Evolutionary conservation across 331 rosid species (phyloP), one percentile per base, ranked within the genome.

Genomic region (Pyracantha coccinea): DNA sequence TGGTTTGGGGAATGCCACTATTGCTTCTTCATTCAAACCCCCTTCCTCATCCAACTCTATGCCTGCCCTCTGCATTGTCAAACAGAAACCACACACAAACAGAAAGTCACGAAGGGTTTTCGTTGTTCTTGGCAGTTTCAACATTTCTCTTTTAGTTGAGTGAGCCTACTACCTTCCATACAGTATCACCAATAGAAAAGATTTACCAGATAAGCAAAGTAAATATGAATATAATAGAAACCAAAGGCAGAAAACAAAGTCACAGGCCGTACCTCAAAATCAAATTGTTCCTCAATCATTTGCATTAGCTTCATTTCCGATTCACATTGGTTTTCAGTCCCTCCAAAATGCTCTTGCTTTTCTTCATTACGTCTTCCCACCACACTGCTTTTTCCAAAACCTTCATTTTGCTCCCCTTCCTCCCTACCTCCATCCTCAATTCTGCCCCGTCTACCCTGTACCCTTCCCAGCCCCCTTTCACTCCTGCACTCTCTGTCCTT

Each of bases 21-120:
- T 17, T 28, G 19, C 44, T 20, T 44, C 19, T 17, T 52, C n/a
- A 52, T 55, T 55, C 61, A 9, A 55, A 55, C 27, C 21, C 27
- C 61, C 61, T 55, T 55, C 61, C 61, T 11, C 31, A 58, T 27
- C 74, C 62, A 70, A 32, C n/a, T 52, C 47, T 38, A 45, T n/a
- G 71, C 61, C 29, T 38, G 69, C 35, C 59, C n/a, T 55, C 73
- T 66, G 68, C 80, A 68, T 76, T 68, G 20, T 31, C 74, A 53
- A n/a, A 54, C 25, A 17, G 13, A 54, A 54, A 19, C 6, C 12
- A 54, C 13, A n/a, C 5, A n/a, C 44, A 63, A n/a, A 63, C 12
- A 5, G 4, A 44, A 62, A 44, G 33, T 73, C 12, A 12, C 13
- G 14, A 73, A 53, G 5, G 47, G 15, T 41, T 41, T 41, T 41